Evolutionary conservation across 495 filamentous ascomycete genomes (phyloP).

Genomic region (Podospora pseudopauciseta): DNA sequence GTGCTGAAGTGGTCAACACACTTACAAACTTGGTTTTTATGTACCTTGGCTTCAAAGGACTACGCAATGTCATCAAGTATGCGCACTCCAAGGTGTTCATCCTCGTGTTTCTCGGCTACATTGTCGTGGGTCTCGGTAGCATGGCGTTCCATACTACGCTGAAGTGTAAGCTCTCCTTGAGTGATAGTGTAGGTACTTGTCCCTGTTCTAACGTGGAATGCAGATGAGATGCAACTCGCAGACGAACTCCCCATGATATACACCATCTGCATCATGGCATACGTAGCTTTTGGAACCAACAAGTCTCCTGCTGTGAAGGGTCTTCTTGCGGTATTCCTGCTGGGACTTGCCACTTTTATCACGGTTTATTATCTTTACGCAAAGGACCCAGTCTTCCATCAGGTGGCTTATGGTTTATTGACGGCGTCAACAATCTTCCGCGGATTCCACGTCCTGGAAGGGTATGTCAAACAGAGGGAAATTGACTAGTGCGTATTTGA

Average conservation of each 20-base stretch:
- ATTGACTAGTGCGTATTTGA: background rate
- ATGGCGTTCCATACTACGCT: conserved; percentile 80
- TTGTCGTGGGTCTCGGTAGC: conserved; percentile 75
- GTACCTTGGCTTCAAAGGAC: conserved; percentile 66
- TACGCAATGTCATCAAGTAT: conserved; percentile 64
- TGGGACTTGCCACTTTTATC: conserved; percentile 69
- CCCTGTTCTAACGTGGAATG: too few relatives aligned
- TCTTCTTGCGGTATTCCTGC: conserved; percentile 57
- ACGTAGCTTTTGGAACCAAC: conserved; percentile 77
- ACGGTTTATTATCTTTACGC: conserved; percentile 92
- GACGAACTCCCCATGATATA: conserved; percentile 99
- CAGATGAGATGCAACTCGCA: conserved; percentile 96
- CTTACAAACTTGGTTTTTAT: conserved; percentile 81
- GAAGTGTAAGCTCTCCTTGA: conserved; percentile 56
- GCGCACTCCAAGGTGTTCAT: conserved; percentile 70
- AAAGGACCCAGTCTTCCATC: conserved; percentile 89
- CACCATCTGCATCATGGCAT: conserved; percentile 84
- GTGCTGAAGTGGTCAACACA: conserved; percentile 51
- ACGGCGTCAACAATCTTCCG: conserved; percentile 73
- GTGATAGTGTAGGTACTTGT: background rate
- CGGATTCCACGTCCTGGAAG: conserved; percentile 89
- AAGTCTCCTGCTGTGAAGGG: conserved; percentile 52
- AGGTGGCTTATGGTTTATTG: conserved; percentile 80
- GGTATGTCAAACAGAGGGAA: background rate
- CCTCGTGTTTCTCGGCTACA: conserved; percentile 67